These are phyloP conservation scores for Clonostachys solani DNA, from an alignment of 2,329 filamentous ascomycete species.

Conservation along the genomic window DNA sequence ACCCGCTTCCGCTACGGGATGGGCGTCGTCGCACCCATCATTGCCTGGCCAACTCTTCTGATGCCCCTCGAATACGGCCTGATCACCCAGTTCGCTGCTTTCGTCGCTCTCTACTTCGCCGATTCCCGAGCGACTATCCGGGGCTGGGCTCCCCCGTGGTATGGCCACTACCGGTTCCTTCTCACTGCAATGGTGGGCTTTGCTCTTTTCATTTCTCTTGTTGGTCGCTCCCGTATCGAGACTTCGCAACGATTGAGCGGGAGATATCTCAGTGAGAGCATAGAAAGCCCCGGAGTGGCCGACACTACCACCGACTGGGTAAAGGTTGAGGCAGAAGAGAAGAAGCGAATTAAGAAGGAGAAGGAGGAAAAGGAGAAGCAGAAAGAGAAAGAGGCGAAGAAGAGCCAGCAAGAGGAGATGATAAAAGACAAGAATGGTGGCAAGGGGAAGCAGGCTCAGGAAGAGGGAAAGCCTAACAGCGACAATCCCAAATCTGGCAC, in stretches of 20 bases:
- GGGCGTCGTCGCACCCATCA: constrained; percentile 71
- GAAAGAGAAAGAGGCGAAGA: constrained; percentile 15
- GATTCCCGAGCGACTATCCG: constrained; percentile 68
- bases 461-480: constrained; percentile 10
- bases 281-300: constrained; percentile 25
- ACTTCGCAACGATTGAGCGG: constrained; percentile 19
- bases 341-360: constrained; percentile 12
- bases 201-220: constrained; percentile 74
- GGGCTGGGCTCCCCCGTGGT: constrained; percentile 84
- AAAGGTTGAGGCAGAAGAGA: constrained; percentile 36
- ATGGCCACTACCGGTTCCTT: constrained; percentile 84
- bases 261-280: constrained; percentile 27
- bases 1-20: constrained; percentile 80
- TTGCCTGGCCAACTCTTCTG: constrained; percentile 87
- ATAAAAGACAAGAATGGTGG: constrained; percentile 9
- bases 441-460: constrained; percentile 13
- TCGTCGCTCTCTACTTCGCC: constrained; percentile 80
- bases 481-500: too few species aligned
- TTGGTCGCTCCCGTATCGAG: constrained; percentile 76
- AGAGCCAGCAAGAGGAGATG: constrained; percentile 10
- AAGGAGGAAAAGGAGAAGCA: constrained; percentile 14
- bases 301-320: constrained; percentile 38
- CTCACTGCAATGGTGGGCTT: constrained; percentile 85
- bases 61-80: constrained; percentile 82
- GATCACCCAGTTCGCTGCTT: constrained; percentile 80